Conservation (phyloP, 768 basidiomycete genomes). For the Trametes meyenii region DNA sequence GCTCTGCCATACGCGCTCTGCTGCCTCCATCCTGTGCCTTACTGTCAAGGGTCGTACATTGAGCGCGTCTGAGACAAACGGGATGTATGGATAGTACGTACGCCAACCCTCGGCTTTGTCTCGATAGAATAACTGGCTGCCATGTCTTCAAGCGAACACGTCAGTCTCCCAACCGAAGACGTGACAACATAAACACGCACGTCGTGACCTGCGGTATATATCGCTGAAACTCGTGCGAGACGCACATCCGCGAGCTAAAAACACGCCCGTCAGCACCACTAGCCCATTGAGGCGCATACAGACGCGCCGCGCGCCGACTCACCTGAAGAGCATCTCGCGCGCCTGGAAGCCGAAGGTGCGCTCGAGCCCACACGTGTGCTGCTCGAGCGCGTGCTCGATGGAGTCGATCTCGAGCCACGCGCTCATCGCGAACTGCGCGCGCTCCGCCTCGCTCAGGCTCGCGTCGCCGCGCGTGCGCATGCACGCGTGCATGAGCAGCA, state of each 20-base stretch:
- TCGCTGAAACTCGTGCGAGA: constrained; percentile 69
- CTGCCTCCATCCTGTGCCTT: constrained; percentile 4
- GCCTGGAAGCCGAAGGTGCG: constrained; percentile 67
- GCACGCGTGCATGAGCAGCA: constrained; percentile 75
- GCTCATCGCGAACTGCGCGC: constrained; percentile 63
- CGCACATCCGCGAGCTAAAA: constrained; percentile 64
- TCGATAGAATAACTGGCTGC: constrained; percentile 29
- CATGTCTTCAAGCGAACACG: constrained; percentile 19
- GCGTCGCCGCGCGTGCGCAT: constrained; percentile 56
- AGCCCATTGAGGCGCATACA: background rate
- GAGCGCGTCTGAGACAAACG: background rate
- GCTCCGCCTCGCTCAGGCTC: constrained; percentile 47
- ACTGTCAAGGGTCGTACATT: background rate
- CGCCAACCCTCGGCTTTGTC: constrained; percentile 35
- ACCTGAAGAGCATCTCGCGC: constrained; percentile 79
- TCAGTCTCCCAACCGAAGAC: background rate
- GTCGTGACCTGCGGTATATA: constrained; percentile 61
- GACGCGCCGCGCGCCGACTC: constrained; percentile 31
- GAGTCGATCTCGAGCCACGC: constrained; percentile 74
- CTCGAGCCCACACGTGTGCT: constrained; percentile 69
- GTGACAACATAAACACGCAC: constrained; percentile 40
- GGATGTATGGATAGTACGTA: constrained; percentile 6
- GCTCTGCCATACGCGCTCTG: constrained; percentile 12
- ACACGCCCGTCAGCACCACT: background rate
- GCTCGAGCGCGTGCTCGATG: constrained; percentile 62